Evolutionary conservation across 495 filamentous ascomycete genomes (phyloP).

Genomic region (Podospora pseudocomata): DNA sequence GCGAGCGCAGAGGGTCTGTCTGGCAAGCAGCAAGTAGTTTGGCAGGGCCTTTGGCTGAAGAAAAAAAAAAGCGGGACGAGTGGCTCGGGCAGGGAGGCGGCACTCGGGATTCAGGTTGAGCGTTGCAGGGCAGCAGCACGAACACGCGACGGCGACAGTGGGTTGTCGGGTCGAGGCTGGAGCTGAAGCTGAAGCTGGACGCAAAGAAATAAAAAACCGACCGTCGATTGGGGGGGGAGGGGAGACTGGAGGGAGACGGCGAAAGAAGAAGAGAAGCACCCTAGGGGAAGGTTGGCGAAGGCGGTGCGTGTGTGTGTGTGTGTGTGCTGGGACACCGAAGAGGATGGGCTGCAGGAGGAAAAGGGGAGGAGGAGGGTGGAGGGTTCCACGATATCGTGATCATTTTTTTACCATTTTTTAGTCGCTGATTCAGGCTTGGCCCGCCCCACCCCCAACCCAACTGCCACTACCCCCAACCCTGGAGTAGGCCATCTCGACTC

Average conservation of each 20-base stretch:
- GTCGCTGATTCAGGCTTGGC: constrained; percentile 31
- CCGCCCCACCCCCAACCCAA: neutral
- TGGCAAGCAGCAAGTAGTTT: neutral
- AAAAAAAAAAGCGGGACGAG: constrained; percentile 3
- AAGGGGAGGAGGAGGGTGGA: constrained; percentile 14
- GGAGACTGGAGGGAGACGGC: constrained; percentile 20
- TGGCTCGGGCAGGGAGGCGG: constrained; percentile 3
- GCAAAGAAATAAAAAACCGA: constrained; percentile 29
- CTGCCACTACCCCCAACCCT: neutral
- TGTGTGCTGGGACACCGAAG: constrained; percentile 19
- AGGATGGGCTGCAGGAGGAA: constrained; percentile 13
- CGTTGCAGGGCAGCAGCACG: constrained; percentile 1
- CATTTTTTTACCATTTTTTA: constrained; percentile 28
- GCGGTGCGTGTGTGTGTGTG: constrained; percentile 36
- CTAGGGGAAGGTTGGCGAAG: constrained; percentile 35
- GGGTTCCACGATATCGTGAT: constrained; percentile 34
- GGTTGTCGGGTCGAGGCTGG: constrained; percentile 1
- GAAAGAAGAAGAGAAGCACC: constrained; percentile 39
- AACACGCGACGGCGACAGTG: constrained; percentile 9
- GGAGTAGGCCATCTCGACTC: neutral
- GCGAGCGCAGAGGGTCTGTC: neutral
- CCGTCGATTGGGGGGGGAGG: constrained; percentile 22
- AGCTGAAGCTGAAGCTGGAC: constrained; percentile 15
- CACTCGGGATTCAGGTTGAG: neutral
- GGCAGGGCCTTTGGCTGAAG: neutral